These are phyloP conservation scores for Trichosanthes cucumerina DNA, from an alignment of 306 rosid species.

Conservation along the genomic window DNA sequence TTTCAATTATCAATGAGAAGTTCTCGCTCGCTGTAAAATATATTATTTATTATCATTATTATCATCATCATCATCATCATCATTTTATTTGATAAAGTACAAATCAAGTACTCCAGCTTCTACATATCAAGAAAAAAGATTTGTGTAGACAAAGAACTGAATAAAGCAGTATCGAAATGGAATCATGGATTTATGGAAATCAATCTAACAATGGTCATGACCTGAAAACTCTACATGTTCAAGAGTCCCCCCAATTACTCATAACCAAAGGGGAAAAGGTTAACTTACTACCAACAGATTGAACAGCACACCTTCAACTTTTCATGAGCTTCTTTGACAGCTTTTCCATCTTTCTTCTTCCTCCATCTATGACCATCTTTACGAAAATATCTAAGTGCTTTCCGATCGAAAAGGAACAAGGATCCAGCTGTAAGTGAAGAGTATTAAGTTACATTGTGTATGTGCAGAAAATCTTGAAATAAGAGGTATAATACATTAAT, in stretches of 20 bases:
- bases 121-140: neutral
- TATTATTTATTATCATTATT: no score
- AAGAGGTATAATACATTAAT: neutral
- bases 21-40: neutral
- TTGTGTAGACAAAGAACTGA: neutral
- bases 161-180: neutral
- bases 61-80: no score
- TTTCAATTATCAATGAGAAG: neutral
- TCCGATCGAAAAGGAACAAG: conserved; percentile 60
- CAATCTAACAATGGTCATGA: neutral
- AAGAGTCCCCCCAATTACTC: neutral
- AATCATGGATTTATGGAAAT: neutral
- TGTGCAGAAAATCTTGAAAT: neutral
- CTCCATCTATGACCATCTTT: conserved; percentile 80
- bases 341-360: conserved; percentile 75
- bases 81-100: neutral
- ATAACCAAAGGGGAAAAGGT: conserved; percentile 21
- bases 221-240: conserved; percentile 3
- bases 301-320: conserved; percentile 80
- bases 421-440: conserved; percentile 49
- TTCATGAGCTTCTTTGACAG: conserved; percentile 79
- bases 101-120: neutral
- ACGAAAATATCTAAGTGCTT: conserved; percentile 61
- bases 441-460: neutral
- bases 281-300: conserved; percentile 41